phyloP scores from a whole-genome alignment of 2,329 filamentous ascomycete genomes.

The Dichotomopilus funicola region DNA sequence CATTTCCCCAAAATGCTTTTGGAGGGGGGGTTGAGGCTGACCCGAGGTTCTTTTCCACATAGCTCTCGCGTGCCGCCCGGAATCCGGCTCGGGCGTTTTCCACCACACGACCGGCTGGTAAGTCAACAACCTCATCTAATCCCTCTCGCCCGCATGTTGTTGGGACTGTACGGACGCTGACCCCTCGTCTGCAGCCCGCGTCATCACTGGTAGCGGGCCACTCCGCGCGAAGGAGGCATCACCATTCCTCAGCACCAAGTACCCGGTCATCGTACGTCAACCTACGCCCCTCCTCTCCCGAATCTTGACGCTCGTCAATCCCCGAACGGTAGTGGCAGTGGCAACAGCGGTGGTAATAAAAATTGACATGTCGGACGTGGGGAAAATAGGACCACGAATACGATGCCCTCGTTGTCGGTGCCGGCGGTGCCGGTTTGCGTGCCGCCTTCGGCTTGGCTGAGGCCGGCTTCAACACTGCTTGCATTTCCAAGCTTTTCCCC shows the following conservation, averaged over 20 bases:
- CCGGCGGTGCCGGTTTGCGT: conserved; percentile 73
- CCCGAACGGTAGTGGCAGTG: too few relatives aligned
- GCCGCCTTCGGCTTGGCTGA: conserved; percentile 81
- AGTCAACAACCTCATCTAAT: conserved; percentile 26
- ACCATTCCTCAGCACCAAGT: conserved; percentile 79
- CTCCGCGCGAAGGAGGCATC: conserved; percentile 91
- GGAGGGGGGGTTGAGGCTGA: conserved; percentile 19
- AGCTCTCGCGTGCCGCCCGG: conserved; percentile 59
- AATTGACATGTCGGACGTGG: too few relatives aligned
- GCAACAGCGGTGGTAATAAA: too few relatives aligned
- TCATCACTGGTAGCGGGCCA: conserved; percentile 71
- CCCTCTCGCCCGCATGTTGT: neutral
- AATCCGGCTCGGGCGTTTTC: conserved; percentile 72
- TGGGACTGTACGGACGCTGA: neutral
- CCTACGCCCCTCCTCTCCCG: too few relatives aligned
- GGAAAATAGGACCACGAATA: conserved; percentile 80
- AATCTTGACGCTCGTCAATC: too few relatives aligned
- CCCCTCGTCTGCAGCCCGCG: conserved; percentile 53
- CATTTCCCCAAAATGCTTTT: neutral
- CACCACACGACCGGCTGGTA: conserved; percentile 74
- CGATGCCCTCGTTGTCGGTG: conserved; percentile 90
- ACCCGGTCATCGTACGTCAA: conserved; percentile 78
- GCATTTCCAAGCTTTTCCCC: conserved; percentile 81
- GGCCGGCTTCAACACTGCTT: conserved; percentile 84
- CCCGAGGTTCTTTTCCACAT: conserved; percentile 14